Evolutionary conservation across 1,284 basidiomycete species (phyloP), one percentile per base, ranked within the genome.

Genomic region (Omphalotus olearius): DNA sequence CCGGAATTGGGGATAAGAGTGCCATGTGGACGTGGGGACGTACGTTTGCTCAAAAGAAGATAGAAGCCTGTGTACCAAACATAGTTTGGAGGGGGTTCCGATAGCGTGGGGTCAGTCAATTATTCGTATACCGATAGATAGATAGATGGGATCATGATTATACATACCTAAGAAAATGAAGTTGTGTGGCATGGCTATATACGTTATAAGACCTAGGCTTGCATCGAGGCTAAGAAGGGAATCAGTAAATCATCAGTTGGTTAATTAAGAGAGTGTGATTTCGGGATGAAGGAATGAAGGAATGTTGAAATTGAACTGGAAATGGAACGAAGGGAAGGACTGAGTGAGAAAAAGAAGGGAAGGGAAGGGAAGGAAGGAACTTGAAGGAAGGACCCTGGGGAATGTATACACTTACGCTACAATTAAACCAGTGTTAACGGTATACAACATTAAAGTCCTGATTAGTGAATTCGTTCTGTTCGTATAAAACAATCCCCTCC

Each of bases 41-140:
- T 56, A 80, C 79, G 54, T 64, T 80, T 80, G 59, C 75, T 74
- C 25, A 80, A 62, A 13, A 75, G 66, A 17, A 80, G 66, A 55
- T 79, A 78, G 56, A 79, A 75, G 1, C 60, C 72, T 74, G 35
- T 1, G 23, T 23, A 23, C 23, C 23, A 2, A 23, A 23, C 23
- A 14, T 16, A 36, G 35, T 43, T 3, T 10, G 30, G 30, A 13
- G 7, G 9, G 13, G 30, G 30, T 4, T 33, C 30, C 30, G 9
- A 13, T 33, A 7, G 30, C 23, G 5, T 23, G 30, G 30, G 7
- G 30, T 33, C 30, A 33, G 30, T 33, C 13, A 13, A 33, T 33
- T 33, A 33, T 33, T 33, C 4, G 9, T 33, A 33, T 33, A 33
- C n/a, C n/a, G n/a, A 33, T 33, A 3, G 30, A 33, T 33, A 7